Evolutionary conservation across 352 stramenopile species (phyloP).

Genomic region (Globisporangium rhizosaccharum): DNA sequence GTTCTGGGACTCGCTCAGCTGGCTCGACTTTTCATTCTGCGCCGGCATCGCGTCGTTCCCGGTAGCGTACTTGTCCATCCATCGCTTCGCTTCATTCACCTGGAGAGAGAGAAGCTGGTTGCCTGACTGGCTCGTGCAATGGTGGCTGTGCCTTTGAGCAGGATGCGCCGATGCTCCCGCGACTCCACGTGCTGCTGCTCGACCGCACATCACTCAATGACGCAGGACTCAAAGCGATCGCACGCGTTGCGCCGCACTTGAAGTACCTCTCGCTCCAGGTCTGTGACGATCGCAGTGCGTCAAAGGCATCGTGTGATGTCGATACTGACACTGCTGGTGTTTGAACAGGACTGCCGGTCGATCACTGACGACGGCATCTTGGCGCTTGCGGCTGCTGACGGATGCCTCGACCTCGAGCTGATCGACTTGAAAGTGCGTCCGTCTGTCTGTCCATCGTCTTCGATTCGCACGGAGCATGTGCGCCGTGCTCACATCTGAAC

Average conservation of each 20-base stretch:
- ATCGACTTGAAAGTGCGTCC: constrained; percentile 56
- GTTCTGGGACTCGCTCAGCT: constrained; percentile 26
- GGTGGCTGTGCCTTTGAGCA: constrained; percentile 1
- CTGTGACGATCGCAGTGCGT: neutral
- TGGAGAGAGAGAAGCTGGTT: neutral
- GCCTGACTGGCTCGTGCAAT: neutral
- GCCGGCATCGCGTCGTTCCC: constrained; percentile 35
- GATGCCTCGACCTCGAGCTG: constrained; percentile 35
- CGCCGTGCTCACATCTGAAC: too few relatives aligned
- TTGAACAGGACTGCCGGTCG: constrained; percentile 38
- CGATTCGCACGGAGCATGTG: neutral
- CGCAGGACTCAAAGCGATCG: constrained; percentile 30
- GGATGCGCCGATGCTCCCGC: constrained; percentile 22
- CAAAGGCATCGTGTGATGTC: neutral
- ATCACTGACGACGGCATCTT: constrained; percentile 42
- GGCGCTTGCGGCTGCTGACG: constrained; percentile 23
- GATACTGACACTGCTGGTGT: neutral
- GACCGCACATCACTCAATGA: constrained; percentile 54
- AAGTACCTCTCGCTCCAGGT: constrained; percentile 70
- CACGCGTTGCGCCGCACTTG: constrained; percentile 25
- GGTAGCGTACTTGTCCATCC: constrained; percentile 13
- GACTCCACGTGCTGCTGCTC: constrained; percentile 55
- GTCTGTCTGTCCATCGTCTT: neutral
- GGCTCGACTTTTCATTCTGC: constrained; percentile 54
- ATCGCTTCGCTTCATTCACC: neutral